phyloP scores from a whole-genome alignment of 1,139 yeast species.

The Yarrowia galli region DNA sequence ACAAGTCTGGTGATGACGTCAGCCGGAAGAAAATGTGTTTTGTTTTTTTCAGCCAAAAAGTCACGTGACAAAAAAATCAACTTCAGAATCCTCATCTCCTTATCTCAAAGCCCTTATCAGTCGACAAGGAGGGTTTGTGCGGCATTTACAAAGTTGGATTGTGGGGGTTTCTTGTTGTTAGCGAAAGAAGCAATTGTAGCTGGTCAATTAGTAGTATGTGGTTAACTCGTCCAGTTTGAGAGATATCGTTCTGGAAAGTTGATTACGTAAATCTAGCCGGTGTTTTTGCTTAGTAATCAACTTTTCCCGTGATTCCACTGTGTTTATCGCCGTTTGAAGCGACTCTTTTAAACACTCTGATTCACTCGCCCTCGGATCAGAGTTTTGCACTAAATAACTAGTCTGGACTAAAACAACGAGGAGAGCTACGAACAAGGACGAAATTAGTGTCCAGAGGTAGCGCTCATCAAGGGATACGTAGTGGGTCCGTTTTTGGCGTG shows the following conservation, averaged over 20 bases:
- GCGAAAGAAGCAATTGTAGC: background rate
- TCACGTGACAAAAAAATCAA: too few species aligned
- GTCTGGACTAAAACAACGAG: background rate
- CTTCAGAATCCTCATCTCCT: too few species aligned
- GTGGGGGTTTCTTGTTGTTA: background rate
- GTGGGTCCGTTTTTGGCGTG: background rate
- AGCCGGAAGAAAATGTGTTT: too few species aligned
- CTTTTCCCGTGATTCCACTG: too few species aligned
- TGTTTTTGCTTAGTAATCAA: too few species aligned
- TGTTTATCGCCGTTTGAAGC: too few species aligned
- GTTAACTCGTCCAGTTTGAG: too few species aligned
- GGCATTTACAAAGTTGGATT: conserved; percentile 4
- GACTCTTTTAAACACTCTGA: too few species aligned
- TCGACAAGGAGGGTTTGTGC: background rate
- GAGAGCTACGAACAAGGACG: background rate
- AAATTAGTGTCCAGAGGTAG: background rate
- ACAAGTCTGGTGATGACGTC: conserved; percentile 26
- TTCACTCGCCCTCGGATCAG: background rate
- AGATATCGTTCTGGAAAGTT: too few species aligned
- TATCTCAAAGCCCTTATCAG: conserved; percentile 1
- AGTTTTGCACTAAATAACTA: background rate
- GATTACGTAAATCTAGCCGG: too few species aligned
- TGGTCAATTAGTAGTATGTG: too few species aligned
- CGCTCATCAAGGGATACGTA: background rate
- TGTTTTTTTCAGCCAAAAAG: too few species aligned